Evolutionary conservation across 1,284 basidiomycete genomes (phyloP).

Genomic region (Ustilago bromivora): DNA sequence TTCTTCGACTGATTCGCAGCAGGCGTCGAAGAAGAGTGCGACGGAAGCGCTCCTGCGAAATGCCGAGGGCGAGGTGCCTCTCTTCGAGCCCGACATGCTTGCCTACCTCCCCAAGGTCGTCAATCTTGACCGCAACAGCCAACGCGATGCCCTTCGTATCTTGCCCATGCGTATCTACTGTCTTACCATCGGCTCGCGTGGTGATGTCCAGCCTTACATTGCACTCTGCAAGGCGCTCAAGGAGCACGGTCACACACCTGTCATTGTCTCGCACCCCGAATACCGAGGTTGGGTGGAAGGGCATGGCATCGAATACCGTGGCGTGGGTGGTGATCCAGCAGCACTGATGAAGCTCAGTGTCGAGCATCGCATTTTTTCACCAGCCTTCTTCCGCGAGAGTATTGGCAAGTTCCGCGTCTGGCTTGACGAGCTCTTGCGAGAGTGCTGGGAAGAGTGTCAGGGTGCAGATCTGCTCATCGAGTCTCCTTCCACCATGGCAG

Average conservation of each 20-base stretch:
- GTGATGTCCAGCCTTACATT: slow-evolving; percentile 75
- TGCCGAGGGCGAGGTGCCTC: slow-evolving; percentile 23
- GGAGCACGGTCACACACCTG: slow-evolving; percentile 73
- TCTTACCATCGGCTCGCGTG: slow-evolving; percentile 74
- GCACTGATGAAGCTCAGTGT: slow-evolving; percentile 63
- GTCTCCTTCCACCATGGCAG: slow-evolving; percentile 62
- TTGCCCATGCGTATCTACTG: slow-evolving; percentile 57
- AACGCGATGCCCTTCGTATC: slow-evolving; percentile 27
- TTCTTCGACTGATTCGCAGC: background rate
- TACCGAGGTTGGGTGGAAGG: slow-evolving; percentile 75
- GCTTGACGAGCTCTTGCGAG: slow-evolving; percentile 63
- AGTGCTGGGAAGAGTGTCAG: slow-evolving; percentile 53
- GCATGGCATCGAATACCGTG: slow-evolving; percentile 55
- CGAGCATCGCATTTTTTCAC: slow-evolving; percentile 56
- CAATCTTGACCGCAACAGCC: slow-evolving; percentile 29
- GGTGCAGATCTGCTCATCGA: slow-evolving; percentile 66
- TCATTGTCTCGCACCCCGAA: slow-evolving; percentile 77
- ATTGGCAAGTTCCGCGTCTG: slow-evolving; percentile 62
- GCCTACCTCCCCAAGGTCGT: slow-evolving; percentile 49
- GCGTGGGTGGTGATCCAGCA: slow-evolving; percentile 61
- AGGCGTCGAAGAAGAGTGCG: background rate
- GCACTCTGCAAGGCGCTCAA: slow-evolving; percentile 72
- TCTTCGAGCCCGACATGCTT: slow-evolving; percentile 36
- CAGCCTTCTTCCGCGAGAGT: slow-evolving; percentile 55
- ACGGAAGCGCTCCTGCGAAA: slow-evolving; percentile 26